Evolutionary conservation across 441 rosid genomes (phyloP), one percentile per base, ranked within the genome.

Genomic region (Adansonia gregorii): DNA sequence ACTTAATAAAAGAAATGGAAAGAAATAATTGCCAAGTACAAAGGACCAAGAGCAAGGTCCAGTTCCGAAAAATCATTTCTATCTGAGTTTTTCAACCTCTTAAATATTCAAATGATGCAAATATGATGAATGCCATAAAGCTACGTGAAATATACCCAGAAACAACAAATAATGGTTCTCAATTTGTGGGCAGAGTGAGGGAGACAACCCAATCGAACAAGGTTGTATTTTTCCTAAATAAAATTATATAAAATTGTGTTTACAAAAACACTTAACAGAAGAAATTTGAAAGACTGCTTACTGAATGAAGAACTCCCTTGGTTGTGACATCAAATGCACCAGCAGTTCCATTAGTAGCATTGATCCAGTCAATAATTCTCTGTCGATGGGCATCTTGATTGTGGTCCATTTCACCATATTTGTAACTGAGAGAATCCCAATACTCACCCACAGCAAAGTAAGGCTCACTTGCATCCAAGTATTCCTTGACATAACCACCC

Each of bases 401-500:
- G 88, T 88, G 88, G 79, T 95, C 97, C 96, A 93, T 86, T 79
- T 89, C 97, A 67, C 91, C 92, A 63, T 90, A 95, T 3, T 91
- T 90, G 81, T 95, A 95, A 82, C 85, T 86, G 46, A 95, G 86
- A 48, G 98, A 95, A 89, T 95, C 98, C 98, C 98, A 95, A 74
- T 88, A 95, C 85, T 95, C 99, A 41, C 98, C 99, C 65, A 93
- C 99, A 17, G 93, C 91, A 79, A 95, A 93, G 79, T 66, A 86
- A 11, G 99, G 99, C 73, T 88, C 90, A 82, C 64, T 95, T 72
- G 95, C 88, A 77, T 93, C 97, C 85, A 95, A 52, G 81, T 95
- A 95, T 87, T 95, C 99, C 90, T 91, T 93, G 20, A 93, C 95
- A 83, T 95, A 93, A 78, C 99, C 99, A 83, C 99, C 99, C 99